phyloP scores from a whole-genome alignment of 225 moss, liverwort and hornwort genomes.

The Takakia lepidozioides region DNA sequence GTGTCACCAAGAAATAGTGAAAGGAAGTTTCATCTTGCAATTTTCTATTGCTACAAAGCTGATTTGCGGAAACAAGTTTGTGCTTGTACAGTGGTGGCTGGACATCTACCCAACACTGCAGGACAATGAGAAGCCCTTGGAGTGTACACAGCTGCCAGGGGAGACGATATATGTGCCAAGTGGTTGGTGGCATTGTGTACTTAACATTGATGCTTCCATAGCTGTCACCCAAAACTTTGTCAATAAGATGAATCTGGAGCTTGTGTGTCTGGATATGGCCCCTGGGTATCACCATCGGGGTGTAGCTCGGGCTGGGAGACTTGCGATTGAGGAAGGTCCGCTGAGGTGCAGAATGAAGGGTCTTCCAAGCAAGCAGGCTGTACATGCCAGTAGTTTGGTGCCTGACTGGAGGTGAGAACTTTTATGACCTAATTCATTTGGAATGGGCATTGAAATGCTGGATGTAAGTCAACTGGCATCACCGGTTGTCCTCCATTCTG shows the following conservation, averaged over 20 bases:
- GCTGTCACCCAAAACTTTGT: constrained; percentile 98
- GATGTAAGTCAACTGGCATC: too few species aligned
- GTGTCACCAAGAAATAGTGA: neutral
- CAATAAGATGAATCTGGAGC: constrained; percentile 80
- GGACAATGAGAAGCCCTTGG: constrained; percentile 77
- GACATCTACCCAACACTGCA: constrained; percentile 84
- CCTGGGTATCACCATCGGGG: constrained; percentile 91
- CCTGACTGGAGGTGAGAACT: constrained; percentile 28
- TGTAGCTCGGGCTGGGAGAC: constrained; percentile 81
- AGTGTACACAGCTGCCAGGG: constrained; percentile 88
- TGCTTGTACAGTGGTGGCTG: constrained; percentile 88
- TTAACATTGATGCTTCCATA: constrained; percentile 84
- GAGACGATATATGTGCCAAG: constrained; percentile 97
- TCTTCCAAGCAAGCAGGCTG: constrained; percentile 13
- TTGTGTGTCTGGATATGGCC: constrained; percentile 95
- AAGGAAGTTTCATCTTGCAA: too few species aligned
- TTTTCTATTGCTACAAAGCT: too few species aligned
- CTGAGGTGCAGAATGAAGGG: constrained; percentile 12
- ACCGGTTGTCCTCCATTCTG: too few species aligned
- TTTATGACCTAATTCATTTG: too few species aligned
- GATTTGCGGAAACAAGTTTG: too few species aligned
- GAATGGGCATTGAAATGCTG: too few species aligned
- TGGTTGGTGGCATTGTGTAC: constrained; percentile 99
- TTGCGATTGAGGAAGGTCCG: constrained; percentile 49
- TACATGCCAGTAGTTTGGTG: constrained; percentile 17